Base-by-base conservation (phyloP, 495 filamentous ascomycete genomes). In the Penicillium egyptiacum region DNA sequence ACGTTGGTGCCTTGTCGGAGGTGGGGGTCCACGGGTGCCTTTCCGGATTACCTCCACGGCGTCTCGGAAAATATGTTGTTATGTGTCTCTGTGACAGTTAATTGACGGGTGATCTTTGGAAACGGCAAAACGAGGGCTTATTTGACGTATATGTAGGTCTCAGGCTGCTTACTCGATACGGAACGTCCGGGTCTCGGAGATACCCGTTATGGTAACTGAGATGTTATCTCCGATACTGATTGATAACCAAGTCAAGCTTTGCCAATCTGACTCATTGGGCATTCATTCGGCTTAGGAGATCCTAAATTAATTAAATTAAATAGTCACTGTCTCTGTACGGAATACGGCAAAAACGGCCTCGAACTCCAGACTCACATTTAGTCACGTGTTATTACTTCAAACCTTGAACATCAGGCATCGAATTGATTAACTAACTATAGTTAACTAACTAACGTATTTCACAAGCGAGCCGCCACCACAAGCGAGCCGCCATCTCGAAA, bases 201-300 rank as follows among this genome's bases (percentile, higher is more conserved):
- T 70, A 60, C 68, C 22, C 0, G 1, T 28, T 60, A 12, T 0
- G 57, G 56, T n/a, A 50, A 46, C 16, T 25, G 11, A 31, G 56
- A 50, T 1, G 0, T 57, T 60, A 65, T 57, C 48, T 31, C 53
- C 56, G 53, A 33, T 19, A n/a, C 57, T 59, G 60, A 59, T 65
- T 57, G 63, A 56, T 51, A 57, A 62, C 23, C 5, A 37, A 51
- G 48, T 20, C 22, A 41, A 53, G 30, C n/a, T 41, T 40, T 40
- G 35, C 35, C 35, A 39, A 25, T 51, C 22, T 26, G 35, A 22
- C 22, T 37, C 20, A 26, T n/a, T 7, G 14, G 14, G 12, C 5
- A n/a, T 37, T 37, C 14, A 14, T 39, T 39, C 35, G 16, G 35
- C 35, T 39, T 17, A 12, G n/a, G n/a, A 17, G n/a, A n/a, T n/a